Base-by-base conservation (phyloP, 2,329 filamentous ascomycete species). In the Pleoardoris graminearum region DNA sequence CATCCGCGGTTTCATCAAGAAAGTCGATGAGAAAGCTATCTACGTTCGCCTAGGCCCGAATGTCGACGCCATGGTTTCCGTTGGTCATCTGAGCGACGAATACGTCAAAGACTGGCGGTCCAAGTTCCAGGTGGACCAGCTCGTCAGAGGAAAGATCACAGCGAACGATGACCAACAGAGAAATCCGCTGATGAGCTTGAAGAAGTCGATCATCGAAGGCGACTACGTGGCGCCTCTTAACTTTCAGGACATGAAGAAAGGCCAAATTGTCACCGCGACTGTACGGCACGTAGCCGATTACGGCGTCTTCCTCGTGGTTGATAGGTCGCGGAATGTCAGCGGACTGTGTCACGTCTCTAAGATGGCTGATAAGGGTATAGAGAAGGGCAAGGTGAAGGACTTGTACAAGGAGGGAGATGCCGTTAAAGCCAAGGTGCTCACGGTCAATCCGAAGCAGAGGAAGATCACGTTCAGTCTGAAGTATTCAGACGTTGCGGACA, bases 101-200 rank as follows among this genome's bases (percentile, higher is more conserved):
- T 99, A 87, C 71, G 77, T 99, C 65, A 97, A 97, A 74, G 90
- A 97, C 55, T 99, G 94, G 94, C 95, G 96, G 76, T 85, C 89
- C 30, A 80, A 87, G 38, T 97, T 93, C 76, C 86, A 94, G 65
- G 78, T 93, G 42, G 91, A 96, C 65, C 91, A 97, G 74, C 81
- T 99, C 5, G 91, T 99, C 48, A 91, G 88, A 73, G 94, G 91
- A 46, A 90, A 93, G 59, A 81, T 99, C 54, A 84, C 89, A 41
- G 79, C 85, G 2, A 83, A 92, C 22, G 89, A 97, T 62, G 66
- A 80, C 5, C 79, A 81, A 32, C 79, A 85, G 22, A 85, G 86
- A 51, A 90, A 91, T 63, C 77, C 96, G 23, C 90, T 95, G 70
- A 81, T 99, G 79, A 95, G 85, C 66, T 77, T 99, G 68, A 97